These are phyloP conservation scores for Solanum verrucosum DNA, from an alignment of 257 asterid genomes.

Conservation along the genomic window DNA sequence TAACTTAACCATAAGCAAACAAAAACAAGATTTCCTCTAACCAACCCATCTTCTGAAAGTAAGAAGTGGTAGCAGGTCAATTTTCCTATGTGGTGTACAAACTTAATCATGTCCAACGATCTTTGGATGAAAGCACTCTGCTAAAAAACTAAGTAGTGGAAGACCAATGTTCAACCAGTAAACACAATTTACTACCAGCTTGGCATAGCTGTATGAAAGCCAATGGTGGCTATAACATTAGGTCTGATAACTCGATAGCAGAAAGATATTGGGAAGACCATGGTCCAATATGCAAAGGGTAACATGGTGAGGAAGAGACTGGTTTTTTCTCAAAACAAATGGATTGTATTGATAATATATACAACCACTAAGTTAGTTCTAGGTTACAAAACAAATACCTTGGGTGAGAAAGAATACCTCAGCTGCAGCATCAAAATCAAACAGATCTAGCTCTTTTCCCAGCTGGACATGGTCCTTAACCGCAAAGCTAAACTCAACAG, in stretches of 20 bases:
- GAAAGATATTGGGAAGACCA: background rate
- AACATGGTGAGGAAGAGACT: background rate
- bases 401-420: slow-evolving; percentile 54
- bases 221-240: background rate
- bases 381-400: slow-evolving; percentile 11
- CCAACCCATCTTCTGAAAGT: background rate
- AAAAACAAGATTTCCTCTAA: background rate
- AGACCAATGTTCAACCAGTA: background rate
- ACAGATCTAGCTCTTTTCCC: slow-evolving; percentile 74
- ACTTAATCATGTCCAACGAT: background rate
- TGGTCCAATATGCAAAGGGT: background rate
- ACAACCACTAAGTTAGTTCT: background rate
- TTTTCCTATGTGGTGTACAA: background rate
- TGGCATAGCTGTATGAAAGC: background rate
- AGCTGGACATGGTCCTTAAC: slow-evolving; percentile 87
- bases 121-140: background rate
- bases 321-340: background rate
- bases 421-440: slow-evolving; percentile 94
- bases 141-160: background rate
- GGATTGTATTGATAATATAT: background rate
- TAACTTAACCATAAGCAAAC: background rate
- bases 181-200: background rate
- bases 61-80: background rate
- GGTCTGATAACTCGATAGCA: background rate
- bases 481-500: slow-evolving; percentile 61